phyloP scores from a whole-genome alignment of 805 yeast species.

The Suhomyces faveliae region DNA sequence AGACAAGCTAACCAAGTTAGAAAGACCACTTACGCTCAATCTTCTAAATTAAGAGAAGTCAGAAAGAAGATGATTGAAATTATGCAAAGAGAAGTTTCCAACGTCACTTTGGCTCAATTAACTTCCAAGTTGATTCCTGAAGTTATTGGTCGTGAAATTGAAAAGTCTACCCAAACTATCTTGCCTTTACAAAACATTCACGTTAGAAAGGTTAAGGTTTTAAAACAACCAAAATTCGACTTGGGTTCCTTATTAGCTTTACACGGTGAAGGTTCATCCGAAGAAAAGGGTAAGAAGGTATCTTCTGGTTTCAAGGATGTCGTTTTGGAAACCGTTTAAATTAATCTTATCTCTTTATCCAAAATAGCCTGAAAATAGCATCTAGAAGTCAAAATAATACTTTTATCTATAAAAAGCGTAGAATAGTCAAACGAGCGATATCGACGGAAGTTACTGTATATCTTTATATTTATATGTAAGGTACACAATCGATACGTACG shows the following conservation, averaged over 20 bases:
- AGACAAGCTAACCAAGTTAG: slow-evolving; percentile 95
- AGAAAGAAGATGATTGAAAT: slow-evolving; percentile 96
- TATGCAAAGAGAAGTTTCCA: slow-evolving; percentile 93
- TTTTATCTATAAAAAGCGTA: not conserved
- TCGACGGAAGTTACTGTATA: too few relatives aligned
- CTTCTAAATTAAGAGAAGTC: slow-evolving; percentile 94
- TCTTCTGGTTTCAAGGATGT: slow-evolving; percentile 96
- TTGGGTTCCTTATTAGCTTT: slow-evolving; percentile 93
- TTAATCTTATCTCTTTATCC: slow-evolving; percentile 2
- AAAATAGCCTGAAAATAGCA: slow-evolving; percentile 8
- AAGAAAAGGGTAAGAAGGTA: slow-evolving; percentile 98
- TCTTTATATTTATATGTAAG: too few relatives aligned
- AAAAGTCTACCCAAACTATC: slow-evolving; percentile 91
- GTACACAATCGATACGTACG: too few relatives aligned
- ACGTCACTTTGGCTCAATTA: slow-evolving; percentile 94
- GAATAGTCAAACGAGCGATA: too few relatives aligned
- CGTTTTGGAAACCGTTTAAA: slow-evolving; percentile 92
- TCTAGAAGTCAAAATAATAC: slow-evolving; percentile 6
- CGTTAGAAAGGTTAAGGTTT: slow-evolving; percentile 97
- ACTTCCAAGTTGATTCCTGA: slow-evolving; percentile 97
- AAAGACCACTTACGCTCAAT: slow-evolving; percentile 97
- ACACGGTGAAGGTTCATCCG: slow-evolving; percentile 91
- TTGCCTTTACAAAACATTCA: slow-evolving; percentile 98
- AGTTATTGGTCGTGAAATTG: slow-evolving; percentile 98
- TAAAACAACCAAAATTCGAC: slow-evolving; percentile 98